Evolutionary conservation across 768 basidiomycete species (phyloP).

Genomic region (Infundibulicybe gibba): DNA sequence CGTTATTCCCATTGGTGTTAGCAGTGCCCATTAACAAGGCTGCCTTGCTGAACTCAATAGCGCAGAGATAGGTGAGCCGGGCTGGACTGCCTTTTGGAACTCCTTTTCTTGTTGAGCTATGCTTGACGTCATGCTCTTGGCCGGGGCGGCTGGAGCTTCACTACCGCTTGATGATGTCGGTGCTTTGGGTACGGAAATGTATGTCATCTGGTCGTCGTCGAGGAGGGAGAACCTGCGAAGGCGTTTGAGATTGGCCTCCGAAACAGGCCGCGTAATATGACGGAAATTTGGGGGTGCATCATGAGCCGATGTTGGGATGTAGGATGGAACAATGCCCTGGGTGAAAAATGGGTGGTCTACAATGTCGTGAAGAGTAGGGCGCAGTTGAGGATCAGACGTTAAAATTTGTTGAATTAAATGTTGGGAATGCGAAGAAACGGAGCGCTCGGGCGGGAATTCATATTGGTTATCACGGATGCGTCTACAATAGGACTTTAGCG

Average conservation of each 20-base stretch:
- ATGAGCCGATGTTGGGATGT: slow-evolving; percentile 77
- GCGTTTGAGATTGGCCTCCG: slow-evolving; percentile 65
- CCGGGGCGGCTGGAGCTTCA: slow-evolving; percentile 16
- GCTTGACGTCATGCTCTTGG: slow-evolving; percentile 49
- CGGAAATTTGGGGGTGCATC: slow-evolving; percentile 75
- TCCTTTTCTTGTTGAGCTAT: slow-evolving; percentile 91
- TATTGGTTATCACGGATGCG: slow-evolving; percentile 94
- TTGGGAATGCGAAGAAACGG: slow-evolving; percentile 67
- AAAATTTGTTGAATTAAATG: slow-evolving; percentile 83
- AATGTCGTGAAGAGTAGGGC: slow-evolving; percentile 84
- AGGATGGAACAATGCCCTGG: slow-evolving; percentile 73
- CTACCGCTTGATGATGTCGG: slow-evolving; percentile 6
- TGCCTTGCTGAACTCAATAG: slow-evolving; percentile 86
- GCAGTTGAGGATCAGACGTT: slow-evolving; percentile 75
- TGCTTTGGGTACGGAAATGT: slow-evolving; percentile 37
- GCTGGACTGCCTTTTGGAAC: slow-evolving; percentile 94
- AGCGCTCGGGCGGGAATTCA: slow-evolving; percentile 79
- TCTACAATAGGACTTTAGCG: slow-evolving; percentile 29
- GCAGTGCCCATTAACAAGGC: slow-evolving; percentile 72
- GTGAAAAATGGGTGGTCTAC: slow-evolving; percentile 84
- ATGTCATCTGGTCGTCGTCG: slow-evolving; percentile 54
- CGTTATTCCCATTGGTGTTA: slow-evolving; percentile 20
- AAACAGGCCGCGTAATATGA: slow-evolving; percentile 55
- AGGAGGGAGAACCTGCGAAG: slow-evolving; percentile 60
- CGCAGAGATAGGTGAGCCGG: slow-evolving; percentile 91